Evolutionary conservation across 2,329 filamentous ascomycete species (phyloP), one percentile per base, ranked within the genome.

Genomic region (Stemphylium vesicarium): DNA sequence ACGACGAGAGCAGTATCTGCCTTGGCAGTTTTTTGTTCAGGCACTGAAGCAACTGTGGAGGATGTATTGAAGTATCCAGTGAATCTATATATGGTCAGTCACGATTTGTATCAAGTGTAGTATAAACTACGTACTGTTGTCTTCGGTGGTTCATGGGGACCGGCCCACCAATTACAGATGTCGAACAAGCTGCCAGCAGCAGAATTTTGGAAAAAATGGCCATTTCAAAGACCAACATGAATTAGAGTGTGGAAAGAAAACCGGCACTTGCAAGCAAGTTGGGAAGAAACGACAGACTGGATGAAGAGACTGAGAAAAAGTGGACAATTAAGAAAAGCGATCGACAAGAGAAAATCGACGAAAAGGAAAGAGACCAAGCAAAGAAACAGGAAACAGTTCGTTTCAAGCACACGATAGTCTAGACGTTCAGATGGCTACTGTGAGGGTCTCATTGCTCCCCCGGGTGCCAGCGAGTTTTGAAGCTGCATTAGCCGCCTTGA

Each of bases 131-230:
- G 65, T 62, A 74, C 72, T 71, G 50, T 36, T 64, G 61, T 53
- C 63, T 69, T 53, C 57, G 65, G 44, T 66, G 57, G 39, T 62
- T 52, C 35, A 52, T 63, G 11, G 73, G 74, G 36, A 77, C 62
- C 20, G 74, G 74, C 11, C 74, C 72, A 49, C 69, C 70, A 26
- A 67, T 63, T 61, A 66, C 61, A 12, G 56, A 53, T 48, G 61
- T 62, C 38, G 57, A 70, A 50, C 38, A 71, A 43, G 73, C 73
- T 74, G 74, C 73, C 71, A 77, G 73, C 72, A 76, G 73, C 72
- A 69, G 64, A 29, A 69, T 13, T 10, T 47, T 55, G 39, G 40
- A 54, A 59, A 65, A 56, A 42, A 69, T 41, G 59, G 61, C 50
- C 71, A 74, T 72, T 54, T 33, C 62, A 46, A 60, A 66, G 59